A percentile compares a stretch with the other conserved stretches of the same genome.
Evolutionary conservation across 768 basidiomycete species (phyloP).

Genomic region (Boletus tomentosulus): DNA sequence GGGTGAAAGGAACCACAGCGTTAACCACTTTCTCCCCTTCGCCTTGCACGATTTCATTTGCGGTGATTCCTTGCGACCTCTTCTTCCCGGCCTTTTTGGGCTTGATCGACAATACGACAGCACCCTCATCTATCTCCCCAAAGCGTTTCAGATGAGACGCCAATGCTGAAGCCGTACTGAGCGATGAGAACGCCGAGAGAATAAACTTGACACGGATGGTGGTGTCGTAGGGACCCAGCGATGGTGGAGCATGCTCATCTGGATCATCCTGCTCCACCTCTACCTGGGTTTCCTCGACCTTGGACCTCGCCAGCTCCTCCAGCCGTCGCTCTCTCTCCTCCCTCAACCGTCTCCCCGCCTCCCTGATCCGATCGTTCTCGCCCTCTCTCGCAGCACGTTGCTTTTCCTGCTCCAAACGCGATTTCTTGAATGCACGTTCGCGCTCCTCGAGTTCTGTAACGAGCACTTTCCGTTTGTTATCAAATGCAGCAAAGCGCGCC

Average conservation of each 20-base stretch:
- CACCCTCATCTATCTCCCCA: slow-evolving; percentile 57
- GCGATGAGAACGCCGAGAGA: slow-evolving; percentile 45
- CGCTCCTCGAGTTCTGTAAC: slow-evolving; percentile 77
- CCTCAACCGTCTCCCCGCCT: slow-evolving; percentile 62
- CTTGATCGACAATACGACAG: slow-evolving; percentile 67
- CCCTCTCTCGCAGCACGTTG: slow-evolving; percentile 51
- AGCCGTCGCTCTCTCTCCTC: slow-evolving; percentile 62
- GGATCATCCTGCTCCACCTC: slow-evolving; percentile 30
- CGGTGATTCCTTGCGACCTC: slow-evolving; percentile 31
- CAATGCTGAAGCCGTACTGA: slow-evolving; percentile 18
- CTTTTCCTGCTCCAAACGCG: slow-evolving; percentile 55
- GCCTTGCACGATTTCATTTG: slow-evolving; percentile 39
- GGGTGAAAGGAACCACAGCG: slow-evolving; percentile 73
- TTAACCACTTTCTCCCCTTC: slow-evolving; percentile 49
- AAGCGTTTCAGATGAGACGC: slow-evolving; percentile 51
- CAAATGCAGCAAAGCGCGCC: slow-evolving; percentile 65
- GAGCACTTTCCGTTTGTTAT: slow-evolving; percentile 68
- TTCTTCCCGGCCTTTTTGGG: slow-evolving; percentile 40
- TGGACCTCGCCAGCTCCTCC: slow-evolving; percentile 37
- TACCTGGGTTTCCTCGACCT: slow-evolving; percentile 27
- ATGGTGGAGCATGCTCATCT: slow-evolving; percentile 51
- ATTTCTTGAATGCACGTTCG: slow-evolving; percentile 74
- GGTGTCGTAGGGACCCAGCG: slow-evolving; percentile 65
- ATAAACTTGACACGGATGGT: slow-evolving; percentile 71
- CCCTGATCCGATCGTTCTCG: slow-evolving; percentile 70